Evolutionary conservation across 257 asterid species (phyloP), one percentile per base, ranked within the genome.

Genomic region (Nicotiana obtusifolia): DNA sequence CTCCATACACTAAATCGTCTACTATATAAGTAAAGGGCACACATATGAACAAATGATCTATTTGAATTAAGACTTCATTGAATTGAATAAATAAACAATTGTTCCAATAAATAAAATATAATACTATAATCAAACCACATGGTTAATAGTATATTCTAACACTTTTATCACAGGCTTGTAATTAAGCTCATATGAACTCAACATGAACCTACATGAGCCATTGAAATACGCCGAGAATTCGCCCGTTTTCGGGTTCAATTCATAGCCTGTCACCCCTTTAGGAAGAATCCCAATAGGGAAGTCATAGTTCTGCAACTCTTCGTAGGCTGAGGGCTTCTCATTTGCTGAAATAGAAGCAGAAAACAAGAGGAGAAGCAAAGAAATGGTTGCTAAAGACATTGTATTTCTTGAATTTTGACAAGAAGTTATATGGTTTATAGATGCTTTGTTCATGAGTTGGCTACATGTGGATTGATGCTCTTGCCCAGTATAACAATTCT

Each of bases 211-310:
- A 87, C 99, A 95, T 44, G 90, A 81, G 6, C 84, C n/a, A 85
- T 86, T 67, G 6, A 93, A 80, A 52, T 87, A 47, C 0, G 91
- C 95, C 2, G 89, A 49, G 89, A 95, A 95, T 11, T 88, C 77
- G 0, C 99, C 99, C 20, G 97, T 91, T 88, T 83, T 15, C 7
- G 80, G 10, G 90, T 95, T 89, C 24, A 95, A 84, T 37, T 90
- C 91, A 88, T 93, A 95, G 90, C 85, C 26, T 16, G 87, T 86
- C 59, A 91, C 95, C 28, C 98, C 98, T 35, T 54, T 24, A 0
- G 99, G 98, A 26, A 95, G 95, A 78, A 95, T 87, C 1, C 99
- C 99, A 3, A 76, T 80, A 3, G 99, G 99, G 53, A 93, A 92
- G 56, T 80, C 94, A 88, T 91, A 95, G 4, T 81, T 78, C 56